Percentiles rank a stretch among this genome's conserved stretches.
Conservation (phyloP, 495 filamentous ascomycete genomes). For the Niebla homalea region DNA sequence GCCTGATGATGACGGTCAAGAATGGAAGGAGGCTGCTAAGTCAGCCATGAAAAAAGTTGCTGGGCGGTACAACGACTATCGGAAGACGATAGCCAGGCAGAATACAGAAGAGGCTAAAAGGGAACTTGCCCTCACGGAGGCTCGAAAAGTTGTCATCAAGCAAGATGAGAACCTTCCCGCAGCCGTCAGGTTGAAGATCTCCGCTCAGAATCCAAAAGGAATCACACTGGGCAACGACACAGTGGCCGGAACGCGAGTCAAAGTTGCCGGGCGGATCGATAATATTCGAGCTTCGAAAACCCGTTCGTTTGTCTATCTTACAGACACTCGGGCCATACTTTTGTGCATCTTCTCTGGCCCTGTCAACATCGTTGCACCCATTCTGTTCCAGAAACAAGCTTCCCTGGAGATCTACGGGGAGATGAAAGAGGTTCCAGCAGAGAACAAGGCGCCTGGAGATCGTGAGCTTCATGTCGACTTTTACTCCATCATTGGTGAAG, state of each 20-base stretch:
- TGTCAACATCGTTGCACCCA: background rate
- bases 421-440: conserved; percentile 70
- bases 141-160: conserved; percentile 70
- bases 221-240: conserved; percentile 49
- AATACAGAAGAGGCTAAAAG: conserved; percentile 59
- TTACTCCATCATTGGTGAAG: conserved; percentile 69
- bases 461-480: conserved; percentile 90
- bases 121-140: conserved; percentile 55
- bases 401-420: conserved; percentile 76
- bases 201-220: conserved; percentile 41
- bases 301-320: conserved; percentile 70
- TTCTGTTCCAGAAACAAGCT: conserved; percentile 38
- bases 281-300: conserved; percentile 73
- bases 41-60: conserved; percentile 70
- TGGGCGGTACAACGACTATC: conserved; percentile 54
- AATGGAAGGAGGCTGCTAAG: conserved; percentile 75
- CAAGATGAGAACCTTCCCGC: conserved; percentile 71
- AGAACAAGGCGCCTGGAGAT: conserved; percentile 65
- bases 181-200: conserved; percentile 61
- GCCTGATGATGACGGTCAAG: conserved; percentile 45
- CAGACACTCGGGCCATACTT: conserved; percentile 78
- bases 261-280: conserved; percentile 76
- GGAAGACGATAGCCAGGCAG: conserved; percentile 64
- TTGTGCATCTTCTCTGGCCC: conserved; percentile 65
- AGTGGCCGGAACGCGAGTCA: conserved; percentile 49